phyloP scores from a whole-genome alignment of 148 eudicot genomes.

The Rhododendron mucronatum region DNA sequence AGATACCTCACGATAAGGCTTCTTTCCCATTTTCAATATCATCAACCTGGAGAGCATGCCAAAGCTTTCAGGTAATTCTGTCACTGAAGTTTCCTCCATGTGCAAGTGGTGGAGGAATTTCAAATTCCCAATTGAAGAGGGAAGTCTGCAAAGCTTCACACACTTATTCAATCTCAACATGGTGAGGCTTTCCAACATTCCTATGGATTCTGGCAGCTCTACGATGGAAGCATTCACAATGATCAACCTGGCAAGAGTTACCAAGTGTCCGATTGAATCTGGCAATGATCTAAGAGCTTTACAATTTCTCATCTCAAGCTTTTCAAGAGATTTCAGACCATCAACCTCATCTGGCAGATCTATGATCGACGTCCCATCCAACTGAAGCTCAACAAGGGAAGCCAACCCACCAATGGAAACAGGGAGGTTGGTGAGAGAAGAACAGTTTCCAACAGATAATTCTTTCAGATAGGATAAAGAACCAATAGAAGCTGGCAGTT shows the following conservation, averaged over 20 bases:
- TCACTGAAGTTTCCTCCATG: constrained; percentile 42
- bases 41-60: constrained; percentile 43
- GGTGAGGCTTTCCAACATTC: constrained; percentile 39
- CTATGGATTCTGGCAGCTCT: constrained; percentile 47
- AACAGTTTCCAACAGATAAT: constrained; percentile 28
- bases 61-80: constrained; percentile 45
- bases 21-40: constrained; percentile 40
- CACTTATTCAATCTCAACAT: constrained; percentile 37
- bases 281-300: constrained; percentile 36
- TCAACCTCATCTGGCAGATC: constrained; percentile 45
- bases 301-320: constrained; percentile 40
- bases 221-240: constrained; percentile 34
- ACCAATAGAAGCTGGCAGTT: constrained; percentile 42
- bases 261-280: constrained; percentile 34
- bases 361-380: constrained; percentile 24
- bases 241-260: constrained; percentile 29
- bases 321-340: constrained; percentile 37
- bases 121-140: constrained; percentile 36
- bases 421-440: constrained; percentile 35
- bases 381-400: constrained; percentile 37
- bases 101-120: constrained; percentile 33
- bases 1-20: constrained; percentile 7
- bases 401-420: constrained; percentile 33
- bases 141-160: constrained; percentile 27
- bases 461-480: constrained; percentile 32